Conservation (phyloP, 2,329 filamentous ascomycete species). For the Aspergillus sp. region DNA sequence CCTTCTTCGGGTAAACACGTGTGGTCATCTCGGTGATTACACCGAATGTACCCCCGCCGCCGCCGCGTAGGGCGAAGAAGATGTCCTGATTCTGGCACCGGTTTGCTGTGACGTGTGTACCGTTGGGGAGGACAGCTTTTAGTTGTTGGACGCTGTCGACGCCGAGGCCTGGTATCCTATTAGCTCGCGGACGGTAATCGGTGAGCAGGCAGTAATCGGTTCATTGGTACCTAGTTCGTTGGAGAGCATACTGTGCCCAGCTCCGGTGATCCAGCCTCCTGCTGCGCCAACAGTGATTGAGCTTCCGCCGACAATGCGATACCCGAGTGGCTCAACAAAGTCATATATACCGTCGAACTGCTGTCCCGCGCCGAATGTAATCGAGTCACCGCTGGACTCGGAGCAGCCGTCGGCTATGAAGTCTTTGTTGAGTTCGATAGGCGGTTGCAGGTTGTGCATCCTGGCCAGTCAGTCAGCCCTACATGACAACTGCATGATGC, state of each 20-base stretch:
- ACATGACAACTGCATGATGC: background rate
- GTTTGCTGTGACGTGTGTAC: constrained; percentile 15
- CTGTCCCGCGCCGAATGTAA: constrained; percentile 21
- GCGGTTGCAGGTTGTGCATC: constrained; percentile 18
- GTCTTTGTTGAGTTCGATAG: constrained; percentile 13
- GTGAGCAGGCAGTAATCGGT: background rate
- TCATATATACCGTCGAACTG: constrained; percentile 20
- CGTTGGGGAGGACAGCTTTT: constrained; percentile 15
- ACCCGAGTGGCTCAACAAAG: constrained; percentile 14
- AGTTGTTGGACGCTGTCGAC: constrained; percentile 18
- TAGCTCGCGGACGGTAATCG: too few species aligned
- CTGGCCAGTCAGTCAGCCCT: background rate
- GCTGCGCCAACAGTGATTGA: constrained; percentile 15
- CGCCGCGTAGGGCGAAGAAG: constrained; percentile 20
- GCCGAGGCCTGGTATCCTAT: constrained; percentile 9
- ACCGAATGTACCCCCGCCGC: constrained; percentile 17
- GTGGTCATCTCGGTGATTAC: constrained; percentile 19
- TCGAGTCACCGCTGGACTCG: constrained; percentile 5
- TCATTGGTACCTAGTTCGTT: constrained; percentile 14
- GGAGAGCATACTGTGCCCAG: constrained; percentile 16
- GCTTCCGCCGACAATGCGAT: constrained; percentile 16
- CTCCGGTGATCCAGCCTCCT: constrained; percentile 18
- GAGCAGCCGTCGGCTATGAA: constrained; percentile 16
- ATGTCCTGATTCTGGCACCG: constrained; percentile 19
- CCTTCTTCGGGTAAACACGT: constrained; percentile 15